A percentile compares a stretch with the other conserved stretches of the same genome.
Conservation (phyloP, 1,139 yeast species). For the Hemisphaericaspora subhashii region DNA sequence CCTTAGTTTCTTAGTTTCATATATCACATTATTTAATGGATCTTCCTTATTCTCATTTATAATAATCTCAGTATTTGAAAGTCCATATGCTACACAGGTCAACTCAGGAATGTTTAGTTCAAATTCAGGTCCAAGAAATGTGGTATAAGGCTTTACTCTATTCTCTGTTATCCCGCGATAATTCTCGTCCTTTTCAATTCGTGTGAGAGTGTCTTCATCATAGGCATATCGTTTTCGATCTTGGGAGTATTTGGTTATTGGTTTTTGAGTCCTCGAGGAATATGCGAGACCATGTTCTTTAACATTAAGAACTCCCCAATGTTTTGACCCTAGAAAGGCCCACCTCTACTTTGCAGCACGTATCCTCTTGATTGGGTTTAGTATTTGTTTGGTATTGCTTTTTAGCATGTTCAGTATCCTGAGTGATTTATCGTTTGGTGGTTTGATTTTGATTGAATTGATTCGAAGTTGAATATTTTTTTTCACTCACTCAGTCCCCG, state of each 20-base stretch:
- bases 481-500: background rate
- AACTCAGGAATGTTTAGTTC: constrained; percentile 11
- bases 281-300: no score
- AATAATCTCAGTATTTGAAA: constrained; percentile 9
- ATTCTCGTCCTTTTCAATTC: background rate
- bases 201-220: background rate
- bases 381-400: no score
- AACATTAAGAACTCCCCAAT: no score
- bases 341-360: no score
- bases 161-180: background rate
- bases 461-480: no score
- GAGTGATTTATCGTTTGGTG: no score
- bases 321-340: no score
- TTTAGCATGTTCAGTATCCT: no score
- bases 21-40: constrained; percentile 1
- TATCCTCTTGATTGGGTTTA: no score
- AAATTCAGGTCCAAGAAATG: constrained; percentile 21
- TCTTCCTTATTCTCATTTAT: background rate
- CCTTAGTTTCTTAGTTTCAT: constrained; percentile 17
- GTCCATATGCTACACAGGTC: constrained; percentile 2
- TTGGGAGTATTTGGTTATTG: background rate
- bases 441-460: no score
- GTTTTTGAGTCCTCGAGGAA: background rate
- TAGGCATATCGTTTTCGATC: background rate
- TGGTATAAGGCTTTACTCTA: constrained; percentile 12